phyloP scores from a whole-genome alignment of 2,329 filamentous ascomycete species.

The Colletotrichum sublineola region DNA sequence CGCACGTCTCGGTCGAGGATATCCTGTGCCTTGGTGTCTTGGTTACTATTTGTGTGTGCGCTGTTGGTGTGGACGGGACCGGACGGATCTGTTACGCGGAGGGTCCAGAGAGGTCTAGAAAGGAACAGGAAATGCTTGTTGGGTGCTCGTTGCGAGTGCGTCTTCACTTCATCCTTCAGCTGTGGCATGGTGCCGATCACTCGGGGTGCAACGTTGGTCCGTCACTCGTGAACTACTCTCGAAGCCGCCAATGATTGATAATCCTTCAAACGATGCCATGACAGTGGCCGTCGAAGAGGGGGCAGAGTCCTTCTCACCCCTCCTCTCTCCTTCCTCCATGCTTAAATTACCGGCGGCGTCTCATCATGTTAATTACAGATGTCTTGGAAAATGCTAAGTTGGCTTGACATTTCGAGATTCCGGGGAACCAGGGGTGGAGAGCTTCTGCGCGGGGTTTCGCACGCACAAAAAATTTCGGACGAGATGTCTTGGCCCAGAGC shows the following conservation, averaged over 20 bases:
- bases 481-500: conserved; percentile 12
- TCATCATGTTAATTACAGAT: not conserved
- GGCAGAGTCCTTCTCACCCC: not conserved
- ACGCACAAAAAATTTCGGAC: conserved; percentile 10
- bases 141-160: not conserved
- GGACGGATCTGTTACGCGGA: conserved; percentile 10
- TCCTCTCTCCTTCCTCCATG: not conserved
- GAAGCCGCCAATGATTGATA: conserved; percentile 14
- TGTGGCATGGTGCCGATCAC: not conserved
- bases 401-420: conserved; percentile 8
- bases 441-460: conserved; percentile 6
- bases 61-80: conserved; percentile 6
- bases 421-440: conserved; percentile 26
- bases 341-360: not conserved
- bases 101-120: not conserved
- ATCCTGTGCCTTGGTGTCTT: conserved; percentile 16
- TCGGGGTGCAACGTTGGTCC: conserved; percentile 9
- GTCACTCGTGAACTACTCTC: not conserved
- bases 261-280: not conserved
- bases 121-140: not conserved
- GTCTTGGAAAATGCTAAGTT: not conserved
- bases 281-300: not conserved
- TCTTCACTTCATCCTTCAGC: not conserved
- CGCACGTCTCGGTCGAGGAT: conserved; percentile 31
- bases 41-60: not conserved